A percentile compares a stretch with the other conserved stretches of the same genome.
Evolutionary conservation across 2,329 filamentous ascomycete genomes (phyloP).

Genomic region (Aspergillus viridinutans): DNA sequence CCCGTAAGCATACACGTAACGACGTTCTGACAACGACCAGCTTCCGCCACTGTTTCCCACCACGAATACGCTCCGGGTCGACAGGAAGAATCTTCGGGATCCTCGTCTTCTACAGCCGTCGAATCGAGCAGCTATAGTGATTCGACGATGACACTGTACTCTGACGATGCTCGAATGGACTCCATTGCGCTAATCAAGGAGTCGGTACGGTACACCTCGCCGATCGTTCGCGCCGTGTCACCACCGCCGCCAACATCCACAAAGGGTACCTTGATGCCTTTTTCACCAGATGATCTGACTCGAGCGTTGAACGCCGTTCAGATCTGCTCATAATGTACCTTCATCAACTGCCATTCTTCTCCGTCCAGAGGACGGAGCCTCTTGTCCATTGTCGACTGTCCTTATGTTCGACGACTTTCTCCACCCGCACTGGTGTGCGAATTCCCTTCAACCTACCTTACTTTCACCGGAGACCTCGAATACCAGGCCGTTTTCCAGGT

Average conservation of each 20-base stretch:
- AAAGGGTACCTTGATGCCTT: slow-evolving; percentile 26
- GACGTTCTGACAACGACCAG: slow-evolving; percentile 13
- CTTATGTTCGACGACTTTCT: slow-evolving; percentile 1
- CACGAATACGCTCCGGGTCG: slow-evolving; percentile 22
- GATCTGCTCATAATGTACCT: slow-evolving; percentile 22
- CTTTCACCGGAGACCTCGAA: slow-evolving; percentile 1
- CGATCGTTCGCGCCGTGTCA: slow-evolving; percentile 25
- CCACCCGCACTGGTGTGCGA: slow-evolving; percentile 7
- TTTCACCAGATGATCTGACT: slow-evolving; percentile 33
- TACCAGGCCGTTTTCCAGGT: slow-evolving; percentile 2
- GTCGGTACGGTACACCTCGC: slow-evolving; percentile 29
- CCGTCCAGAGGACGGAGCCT: neutral
- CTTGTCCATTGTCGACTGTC: neutral
- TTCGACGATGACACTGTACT: slow-evolving; percentile 33
- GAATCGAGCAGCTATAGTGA: slow-evolving; percentile 31
- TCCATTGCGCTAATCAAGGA: slow-evolving; percentile 30
- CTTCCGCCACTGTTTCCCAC: slow-evolving; percentile 16
- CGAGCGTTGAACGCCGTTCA: slow-evolving; percentile 36
- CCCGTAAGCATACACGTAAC: neutral
- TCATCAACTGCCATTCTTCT: neutral
- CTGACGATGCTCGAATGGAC: slow-evolving; percentile 25
- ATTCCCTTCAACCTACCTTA: neutral
- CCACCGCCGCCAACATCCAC: slow-evolving; percentile 17
- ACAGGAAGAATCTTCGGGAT: slow-evolving; percentile 23
- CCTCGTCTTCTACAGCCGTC: slow-evolving; percentile 35